Evolutionary conservation across 768 basidiomycete species (phyloP).

Genomic region (Calocera cornea): DNA sequence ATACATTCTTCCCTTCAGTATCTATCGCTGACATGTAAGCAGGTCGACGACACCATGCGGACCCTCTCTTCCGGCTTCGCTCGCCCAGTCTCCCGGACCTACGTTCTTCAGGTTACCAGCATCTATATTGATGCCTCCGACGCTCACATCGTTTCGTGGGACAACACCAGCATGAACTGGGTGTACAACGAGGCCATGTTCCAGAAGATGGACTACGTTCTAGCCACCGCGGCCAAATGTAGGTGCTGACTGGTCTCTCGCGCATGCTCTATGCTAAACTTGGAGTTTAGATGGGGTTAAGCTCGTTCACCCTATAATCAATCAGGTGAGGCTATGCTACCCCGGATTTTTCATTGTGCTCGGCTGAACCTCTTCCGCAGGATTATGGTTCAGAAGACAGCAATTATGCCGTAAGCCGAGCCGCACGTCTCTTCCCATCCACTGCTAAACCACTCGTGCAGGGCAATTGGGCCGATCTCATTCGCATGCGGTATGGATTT

Average conservation of each 20-base stretch:
- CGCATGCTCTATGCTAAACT: background rate
- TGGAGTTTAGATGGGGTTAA: background rate
- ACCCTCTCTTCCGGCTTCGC: background rate
- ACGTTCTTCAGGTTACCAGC: background rate
- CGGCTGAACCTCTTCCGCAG: background rate
- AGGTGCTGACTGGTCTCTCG: background rate
- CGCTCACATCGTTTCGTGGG: background rate
- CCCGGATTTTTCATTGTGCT: background rate
- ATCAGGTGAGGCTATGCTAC: slow-evolving; percentile 1
- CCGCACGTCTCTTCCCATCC: background rate
- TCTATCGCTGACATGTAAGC: background rate
- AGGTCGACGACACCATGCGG: background rate
- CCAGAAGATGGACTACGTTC: background rate
- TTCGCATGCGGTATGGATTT: slow-evolving; percentile 2
- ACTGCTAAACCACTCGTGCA: background rate
- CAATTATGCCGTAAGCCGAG: background rate
- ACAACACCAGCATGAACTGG: slow-evolving; percentile 1
- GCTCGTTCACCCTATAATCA: background rate
- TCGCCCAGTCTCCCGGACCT: background rate
- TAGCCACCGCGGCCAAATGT: background rate
- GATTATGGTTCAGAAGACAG: background rate
- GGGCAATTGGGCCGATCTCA: slow-evolving; percentile 3
- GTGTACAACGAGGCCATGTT: slow-evolving; percentile 4
- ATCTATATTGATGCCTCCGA: background rate
- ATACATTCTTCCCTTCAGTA: background rate